phyloP scores from a whole-genome alignment of 2,329 filamentous ascomycete species.

The Escovopsis sp. region DNA sequence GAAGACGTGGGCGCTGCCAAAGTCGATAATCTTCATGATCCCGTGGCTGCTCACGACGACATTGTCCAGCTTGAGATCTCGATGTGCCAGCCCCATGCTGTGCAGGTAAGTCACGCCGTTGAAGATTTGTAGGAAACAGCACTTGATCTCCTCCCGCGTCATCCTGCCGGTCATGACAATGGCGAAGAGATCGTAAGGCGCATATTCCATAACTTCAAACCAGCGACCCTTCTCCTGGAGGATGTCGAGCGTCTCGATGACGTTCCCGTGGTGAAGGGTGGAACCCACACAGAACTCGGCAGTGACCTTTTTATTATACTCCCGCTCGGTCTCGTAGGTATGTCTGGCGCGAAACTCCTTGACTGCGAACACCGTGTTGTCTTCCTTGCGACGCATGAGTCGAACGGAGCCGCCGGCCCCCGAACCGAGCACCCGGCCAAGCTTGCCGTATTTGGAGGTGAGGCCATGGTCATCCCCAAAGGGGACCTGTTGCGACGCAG shows the following conservation, averaged over 20 bases:
- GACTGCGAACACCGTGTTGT: conserved; percentile 88
- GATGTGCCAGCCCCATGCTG: conserved; percentile 85
- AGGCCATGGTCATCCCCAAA: conserved; percentile 92
- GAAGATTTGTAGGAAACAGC: conserved; percentile 85
- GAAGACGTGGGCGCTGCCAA: conserved; percentile 93
- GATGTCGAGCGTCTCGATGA: conserved; percentile 96
- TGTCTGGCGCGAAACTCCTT: conserved; percentile 93
- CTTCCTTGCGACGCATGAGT: conserved; percentile 83
- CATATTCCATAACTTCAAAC: conserved; percentile 99
- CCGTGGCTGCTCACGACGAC: conserved; percentile 92
- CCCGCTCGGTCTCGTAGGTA: conserved; percentile 82
- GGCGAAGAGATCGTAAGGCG: conserved; percentile 87
- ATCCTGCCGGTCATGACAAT: conserved; percentile 99
- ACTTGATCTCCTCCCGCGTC: conserved; percentile 78
- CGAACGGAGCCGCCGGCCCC: conserved; percentile 90
- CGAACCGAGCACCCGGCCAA: conserved; percentile 84
- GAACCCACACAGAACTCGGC: conserved; percentile 98
- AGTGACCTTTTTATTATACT: conserved; percentile 96
- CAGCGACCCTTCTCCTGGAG: conserved; percentile 86
- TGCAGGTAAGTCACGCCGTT: conserved; percentile 91
- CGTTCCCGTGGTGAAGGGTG: conserved; percentile 91
- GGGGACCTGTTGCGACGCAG: conserved; percentile 51
- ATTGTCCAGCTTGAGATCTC: conserved; percentile 93
- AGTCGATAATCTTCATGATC: conserved; percentile 99
- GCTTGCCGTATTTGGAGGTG: conserved; percentile 84